Base-by-base conservation (phyloP, 2,329 filamentous ascomycete species). In the Colletotrichum paranaense region DNA sequence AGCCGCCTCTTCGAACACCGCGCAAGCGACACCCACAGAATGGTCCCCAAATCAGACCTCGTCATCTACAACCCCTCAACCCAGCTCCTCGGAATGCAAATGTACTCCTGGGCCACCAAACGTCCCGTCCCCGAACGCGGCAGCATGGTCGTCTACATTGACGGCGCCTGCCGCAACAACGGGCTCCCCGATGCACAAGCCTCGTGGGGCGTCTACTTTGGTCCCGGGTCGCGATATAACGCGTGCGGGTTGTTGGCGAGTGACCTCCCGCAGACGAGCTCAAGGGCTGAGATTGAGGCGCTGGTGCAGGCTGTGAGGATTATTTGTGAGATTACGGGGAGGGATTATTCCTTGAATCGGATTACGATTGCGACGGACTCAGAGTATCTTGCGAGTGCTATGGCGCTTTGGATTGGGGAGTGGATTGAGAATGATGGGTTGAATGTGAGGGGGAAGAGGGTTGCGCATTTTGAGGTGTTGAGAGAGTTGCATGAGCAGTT, bases 121-220 rank as follows among this genome's bases (percentile, higher is more conserved):
- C 55, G 42, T 19, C 8, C 67, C 55, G 14, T 28, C 1, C n/a
- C 35, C 12, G 68, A 71, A 42, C 16, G 2, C 3, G 62, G 46
- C 2, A 75, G 70, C 4, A 30, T 78, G 2, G 77, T 79, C 5
- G 67, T 80, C n/a, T 66, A 64, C 46, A 78, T 78, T 30, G 72
- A 75, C 66, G 77, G 79, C 19, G 76, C 75, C n/a, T 78, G 76
- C 62, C 77, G 75, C 14, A 56, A 65, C 52, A 77, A 74, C 56
- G 78, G 78, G 4, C 76, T 56, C 6, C 74, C 66, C 1, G 58
- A 58, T 1, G 78, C 78, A 5, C 73, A 67, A 7, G 78, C 74
- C 0, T 42, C 76, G 12, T 80, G 77, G 77, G 76, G 73, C 24
- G 77, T 78, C 22, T 80, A 75, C 53, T 78, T 78, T 60, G 79